A percentile compares a stretch with the other conserved stretches of the same genome.
Conservation (phyloP, 2,329 filamentous ascomycete genomes). For the Hortaea sp. region DNA sequence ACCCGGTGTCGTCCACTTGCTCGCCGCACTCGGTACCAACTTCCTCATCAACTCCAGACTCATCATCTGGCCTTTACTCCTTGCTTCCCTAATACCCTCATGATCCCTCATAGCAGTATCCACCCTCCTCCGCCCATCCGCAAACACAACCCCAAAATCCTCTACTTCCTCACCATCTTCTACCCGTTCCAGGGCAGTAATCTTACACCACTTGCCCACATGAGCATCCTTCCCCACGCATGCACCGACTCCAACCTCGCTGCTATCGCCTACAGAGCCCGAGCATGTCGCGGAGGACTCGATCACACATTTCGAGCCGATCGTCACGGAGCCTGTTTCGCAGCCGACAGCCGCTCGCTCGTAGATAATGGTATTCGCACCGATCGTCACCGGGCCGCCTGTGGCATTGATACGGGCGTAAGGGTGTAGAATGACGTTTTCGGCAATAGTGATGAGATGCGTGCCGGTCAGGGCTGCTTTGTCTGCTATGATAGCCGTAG, state of each 20-base stretch:
- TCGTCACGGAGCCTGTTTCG: conserved; percentile 6
- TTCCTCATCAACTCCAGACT: conserved; percentile 23
- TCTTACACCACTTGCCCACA: conserved; percentile 39
- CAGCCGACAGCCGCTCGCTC: conserved; percentile 45
- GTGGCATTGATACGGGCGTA: conserved; percentile 48
- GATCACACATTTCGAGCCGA: conserved; percentile 34
- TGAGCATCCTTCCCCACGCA: conserved; percentile 28
- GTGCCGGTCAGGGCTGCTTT: conserved; percentile 51
- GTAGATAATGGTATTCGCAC: conserved; percentile 58
- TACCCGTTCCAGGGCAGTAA: conserved; percentile 29
- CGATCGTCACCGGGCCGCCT: conserved; percentile 33
- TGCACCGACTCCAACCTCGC: conserved; percentile 20
- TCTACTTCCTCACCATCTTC: conserved; percentile 28
- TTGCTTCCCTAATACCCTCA: conserved; percentile 20
- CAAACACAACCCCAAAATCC: conserved; percentile 37
- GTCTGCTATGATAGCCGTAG: conserved; percentile 37
- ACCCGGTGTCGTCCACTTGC: conserved; percentile 20
- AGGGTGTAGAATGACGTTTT: conserved; percentile 76
- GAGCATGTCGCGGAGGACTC: conserved; percentile 35
- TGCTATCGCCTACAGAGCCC: conserved; percentile 21
- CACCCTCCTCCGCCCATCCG: conserved; percentile 27
- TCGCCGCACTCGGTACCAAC: conserved; percentile 24
- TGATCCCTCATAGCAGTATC: conserved; percentile 28
- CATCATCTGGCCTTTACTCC: conserved; percentile 22
- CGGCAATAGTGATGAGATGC: conserved; percentile 67